A percentile compares a stretch with the other conserved stretches of the same genome.
Conservation (phyloP, 345 rosid genomes). For the Gossypium herbaceum region DNA sequence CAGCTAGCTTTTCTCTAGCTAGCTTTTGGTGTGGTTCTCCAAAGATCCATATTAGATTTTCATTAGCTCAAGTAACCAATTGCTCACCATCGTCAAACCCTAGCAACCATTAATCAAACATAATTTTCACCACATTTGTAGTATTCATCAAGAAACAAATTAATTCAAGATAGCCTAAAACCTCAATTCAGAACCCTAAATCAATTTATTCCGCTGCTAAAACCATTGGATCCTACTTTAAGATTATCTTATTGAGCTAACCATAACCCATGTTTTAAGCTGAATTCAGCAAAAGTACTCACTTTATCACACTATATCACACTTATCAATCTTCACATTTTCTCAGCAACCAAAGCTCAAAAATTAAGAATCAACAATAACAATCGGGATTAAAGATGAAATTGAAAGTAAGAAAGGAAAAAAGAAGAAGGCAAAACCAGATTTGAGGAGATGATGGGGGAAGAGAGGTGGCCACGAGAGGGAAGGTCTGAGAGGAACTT, state of each 20-base stretch:
- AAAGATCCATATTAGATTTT: not conserved
- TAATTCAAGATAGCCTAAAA: not conserved
- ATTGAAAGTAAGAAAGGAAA: not conserved
- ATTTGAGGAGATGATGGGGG: constrained; percentile 60
- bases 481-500: constrained; percentile 72
- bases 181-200: not conserved
- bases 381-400: not conserved
- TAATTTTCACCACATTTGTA: not conserved
- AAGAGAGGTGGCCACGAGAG: constrained; percentile 71
- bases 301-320: not conserved
- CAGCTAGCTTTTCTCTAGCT: too few relatives aligned
- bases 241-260: not conserved
- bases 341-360: not conserved
- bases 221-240: not conserved
- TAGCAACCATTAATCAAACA: not conserved
- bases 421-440: constrained; percentile 32
- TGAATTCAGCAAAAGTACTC: not conserved
- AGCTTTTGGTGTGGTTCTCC: too few relatives aligned
- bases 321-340: not conserved
- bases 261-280: not conserved
- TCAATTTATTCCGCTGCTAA: not conserved
- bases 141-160: not conserved
- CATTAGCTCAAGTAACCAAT: not conserved
- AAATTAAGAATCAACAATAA: not conserved
- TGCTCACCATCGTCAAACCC: not conserved